Conservation (phyloP, 1,284 basidiomycete genomes). For the Fistulina hepatica region DNA sequence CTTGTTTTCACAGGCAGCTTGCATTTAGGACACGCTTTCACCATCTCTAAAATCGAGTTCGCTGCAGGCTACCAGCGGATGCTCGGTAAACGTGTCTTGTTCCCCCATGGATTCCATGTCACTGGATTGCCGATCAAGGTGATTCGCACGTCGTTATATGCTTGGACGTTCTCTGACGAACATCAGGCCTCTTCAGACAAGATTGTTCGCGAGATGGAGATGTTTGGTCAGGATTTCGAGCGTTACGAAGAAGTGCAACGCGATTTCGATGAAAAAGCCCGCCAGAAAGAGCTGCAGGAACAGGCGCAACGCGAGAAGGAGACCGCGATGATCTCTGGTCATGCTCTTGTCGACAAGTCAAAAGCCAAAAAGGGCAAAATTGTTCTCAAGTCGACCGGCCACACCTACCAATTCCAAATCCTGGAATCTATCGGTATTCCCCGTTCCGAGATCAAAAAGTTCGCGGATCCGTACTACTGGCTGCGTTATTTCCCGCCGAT, state of each 20-base stretch:
- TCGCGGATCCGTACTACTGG: conserved; percentile 92
- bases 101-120: conserved; percentile 94
- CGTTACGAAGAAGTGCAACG: conserved; percentile 43
- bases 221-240: conserved; percentile 90
- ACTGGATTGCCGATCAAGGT: conserved; percentile 99
- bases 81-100: conserved; percentile 90
- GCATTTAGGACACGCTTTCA: conserved; percentile 97
- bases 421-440: conserved; percentile 91
- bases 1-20: no score
- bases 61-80: conserved; percentile 92
- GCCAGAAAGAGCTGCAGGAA: conserved; percentile 22
- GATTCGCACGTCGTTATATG: conserved; percentile 20
- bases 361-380: conserved; percentile 98
- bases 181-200: conserved; percentile 88
- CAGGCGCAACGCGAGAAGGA: conserved; percentile 35
- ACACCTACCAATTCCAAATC: conserved; percentile 98
- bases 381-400: conserved; percentile 85
- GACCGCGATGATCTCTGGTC: conserved; percentile 24
- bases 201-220: conserved; percentile 92
- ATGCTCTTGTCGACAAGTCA: conserved; percentile 41
- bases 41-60: conserved; percentile 98
- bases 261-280: conserved; percentile 31
- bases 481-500: conserved; percentile 94
- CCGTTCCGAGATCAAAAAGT: conserved; percentile 85
- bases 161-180: neutral